Evolutionary conservation across 1,139 yeast species (phyloP).

Genomic region (Pneumocystis oryctolagi): DNA sequence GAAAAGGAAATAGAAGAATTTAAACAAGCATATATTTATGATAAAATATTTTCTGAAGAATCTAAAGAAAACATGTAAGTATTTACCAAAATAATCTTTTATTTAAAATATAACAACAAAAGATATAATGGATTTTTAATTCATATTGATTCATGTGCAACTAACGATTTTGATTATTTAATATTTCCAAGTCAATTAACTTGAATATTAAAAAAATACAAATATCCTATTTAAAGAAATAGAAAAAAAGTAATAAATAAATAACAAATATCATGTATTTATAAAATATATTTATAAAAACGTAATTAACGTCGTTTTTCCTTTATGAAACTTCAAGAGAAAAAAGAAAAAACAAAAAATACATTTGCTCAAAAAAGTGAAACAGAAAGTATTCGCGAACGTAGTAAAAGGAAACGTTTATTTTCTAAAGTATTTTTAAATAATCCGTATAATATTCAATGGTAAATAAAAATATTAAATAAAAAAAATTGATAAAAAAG

Average conservation of each 20-base stretch:
- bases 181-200: not conserved
- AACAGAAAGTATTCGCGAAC: not conserved
- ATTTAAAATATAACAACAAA: not conserved
- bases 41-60: conserved; percentile 82
- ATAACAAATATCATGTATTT: not conserved
- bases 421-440: not conserved
- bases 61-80: conserved; percentile 49
- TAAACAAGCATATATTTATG: conserved; percentile 78
- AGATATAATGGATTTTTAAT: not conserved
- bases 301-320: not conserved
- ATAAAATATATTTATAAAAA: not conserved
- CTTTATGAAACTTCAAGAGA: not conserved
- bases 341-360: not conserved
- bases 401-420: not conserved
- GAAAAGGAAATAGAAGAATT: conserved; percentile 63
- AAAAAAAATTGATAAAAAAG: not conserved
- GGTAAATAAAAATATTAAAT: not conserved
- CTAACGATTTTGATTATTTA: not conserved
- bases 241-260: not conserved
- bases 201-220: not conserved
- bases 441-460: not conserved
- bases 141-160: not conserved
- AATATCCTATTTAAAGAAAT: not conserved
- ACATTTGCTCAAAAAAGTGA: not conserved
- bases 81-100: not conserved